Conservation (phyloP, 163 green algal genomes). For the Scenedesmus sp. region DNA sequence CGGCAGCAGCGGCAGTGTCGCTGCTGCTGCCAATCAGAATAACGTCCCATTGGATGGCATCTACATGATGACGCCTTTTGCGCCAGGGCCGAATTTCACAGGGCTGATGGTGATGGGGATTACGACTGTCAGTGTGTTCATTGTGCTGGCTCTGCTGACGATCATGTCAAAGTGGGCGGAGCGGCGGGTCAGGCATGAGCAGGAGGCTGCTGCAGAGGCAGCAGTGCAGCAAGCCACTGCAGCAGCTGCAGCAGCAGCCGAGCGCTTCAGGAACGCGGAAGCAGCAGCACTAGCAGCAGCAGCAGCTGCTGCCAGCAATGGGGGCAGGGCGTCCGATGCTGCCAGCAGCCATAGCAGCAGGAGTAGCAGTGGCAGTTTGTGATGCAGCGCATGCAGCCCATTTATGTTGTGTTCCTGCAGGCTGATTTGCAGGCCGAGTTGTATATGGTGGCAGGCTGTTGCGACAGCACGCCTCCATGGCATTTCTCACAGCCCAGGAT, state of each 20-base stretch:
- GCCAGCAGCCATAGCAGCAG: not conserved
- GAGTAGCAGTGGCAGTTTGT: not conserved
- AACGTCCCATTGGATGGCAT: not conserved
- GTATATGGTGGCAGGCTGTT: no score
- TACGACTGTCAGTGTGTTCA: slow-evolving; percentile 8
- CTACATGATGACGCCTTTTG: not conserved
- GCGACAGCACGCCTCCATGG: no score
- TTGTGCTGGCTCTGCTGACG: not conserved
- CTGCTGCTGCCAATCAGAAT: not conserved
- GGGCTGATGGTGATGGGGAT: slow-evolving; percentile 22
- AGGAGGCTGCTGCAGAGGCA: not conserved
- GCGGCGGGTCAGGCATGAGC: not conserved
- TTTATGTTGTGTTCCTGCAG: no score
- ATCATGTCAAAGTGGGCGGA: not conserved
- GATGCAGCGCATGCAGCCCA: not conserved
- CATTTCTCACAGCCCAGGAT: no score
- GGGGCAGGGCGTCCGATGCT: not conserved
- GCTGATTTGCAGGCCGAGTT: no score
- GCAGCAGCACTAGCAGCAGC: slow-evolving; percentile 1
- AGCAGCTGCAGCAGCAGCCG: not conserved
- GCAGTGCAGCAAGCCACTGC: not conserved
- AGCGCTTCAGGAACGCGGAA: not conserved
- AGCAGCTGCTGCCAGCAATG: not conserved
- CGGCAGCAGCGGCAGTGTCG: not conserved
- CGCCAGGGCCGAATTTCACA: not conserved